Conservation (phyloP, 495 filamentous ascomycete genomes). For the Parmelia sp. region DNA sequence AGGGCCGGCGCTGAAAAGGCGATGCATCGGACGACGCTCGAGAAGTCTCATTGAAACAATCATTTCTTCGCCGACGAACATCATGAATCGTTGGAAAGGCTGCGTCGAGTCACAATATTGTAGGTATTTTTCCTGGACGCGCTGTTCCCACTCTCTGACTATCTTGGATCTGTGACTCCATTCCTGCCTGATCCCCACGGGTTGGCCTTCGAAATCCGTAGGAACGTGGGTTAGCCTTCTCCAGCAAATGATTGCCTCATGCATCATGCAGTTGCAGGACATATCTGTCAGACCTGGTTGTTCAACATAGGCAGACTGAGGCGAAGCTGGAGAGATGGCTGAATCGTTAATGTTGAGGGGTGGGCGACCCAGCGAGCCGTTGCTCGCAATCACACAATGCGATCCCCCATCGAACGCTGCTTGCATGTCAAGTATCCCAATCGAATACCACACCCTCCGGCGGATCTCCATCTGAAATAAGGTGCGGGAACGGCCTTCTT, state of each 20-base stretch:
- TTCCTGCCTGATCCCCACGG: neutral
- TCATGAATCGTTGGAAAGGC: conserved; percentile 10
- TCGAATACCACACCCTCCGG: conserved; percentile 11
- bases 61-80: conserved; percentile 11
- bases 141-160: neutral
- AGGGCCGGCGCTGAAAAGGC: neutral
- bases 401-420: conserved; percentile 16
- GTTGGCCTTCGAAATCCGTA: neutral
- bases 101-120: neutral
- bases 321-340: neutral
- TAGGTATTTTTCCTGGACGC: conserved; percentile 3
- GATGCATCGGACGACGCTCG: conserved; percentile 10
- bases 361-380: neutral
- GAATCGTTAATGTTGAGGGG: conserved; percentile 13
- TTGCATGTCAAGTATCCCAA: conserved; percentile 15
- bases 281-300: conserved; percentile 13
- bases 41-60: conserved; percentile 6
- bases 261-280: conserved; percentile 10
- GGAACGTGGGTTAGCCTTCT: conserved; percentile 7
- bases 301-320: neutral
- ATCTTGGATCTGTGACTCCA: conserved; percentile 2
- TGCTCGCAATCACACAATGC: neutral
- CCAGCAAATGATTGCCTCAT: conserved; percentile 3
- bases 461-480: conserved; percentile 11
- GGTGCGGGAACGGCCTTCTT: neutral